Evolutionary conservation across 495 filamentous ascomycete genomes (phyloP), one percentile per base, ranked within the genome.

Genomic region (Podospora comata): DNA sequence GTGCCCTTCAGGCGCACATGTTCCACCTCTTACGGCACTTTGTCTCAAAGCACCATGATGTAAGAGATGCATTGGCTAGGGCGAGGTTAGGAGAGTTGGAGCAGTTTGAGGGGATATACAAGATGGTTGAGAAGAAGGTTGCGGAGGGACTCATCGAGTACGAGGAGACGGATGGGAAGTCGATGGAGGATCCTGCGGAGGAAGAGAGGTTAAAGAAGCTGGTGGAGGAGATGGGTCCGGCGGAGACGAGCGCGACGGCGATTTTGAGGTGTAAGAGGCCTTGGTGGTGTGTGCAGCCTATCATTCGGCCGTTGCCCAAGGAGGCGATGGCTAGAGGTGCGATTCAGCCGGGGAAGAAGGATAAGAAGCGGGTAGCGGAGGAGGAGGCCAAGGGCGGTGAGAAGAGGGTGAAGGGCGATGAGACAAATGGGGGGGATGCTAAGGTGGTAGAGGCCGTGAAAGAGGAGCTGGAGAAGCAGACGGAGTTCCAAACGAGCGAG

Each of bases 271-370:
- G 91, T 73, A 87, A 86, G 73, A 78, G 91, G 64, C 95, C 95
- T 3, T 97, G 88, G 85, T 99, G 94, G 91, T 82, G 97, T 4
- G 94, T 91, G 58, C 95, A 99, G 79, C 92, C 95, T 3, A 91
- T 97, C 71, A 84, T 97, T 2, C 82, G 95, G 34, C 94, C 93
- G 53, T 73, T 97, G 73, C 95, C 95, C 0, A 91, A 92, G 72
- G 94, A 98, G 79, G 95, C 95, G 19, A 68, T 94, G 66, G 87
- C 88, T 71, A 92, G 90, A 72, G 95, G 95, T 3, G 88, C 89
- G 54, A 82, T 97, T 73, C 86, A 81, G 64, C 75, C 87, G 54
- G 91, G 88, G 60, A 84, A 82, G 76, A 86, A 85, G 76, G 81
- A 82, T 53, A 77, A 70, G 76, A 79, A 72, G 67, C 76, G 73